Evolutionary conservation across 805 yeast genomes (phyloP).

Genomic region (Yarrowia sp.): DNA sequence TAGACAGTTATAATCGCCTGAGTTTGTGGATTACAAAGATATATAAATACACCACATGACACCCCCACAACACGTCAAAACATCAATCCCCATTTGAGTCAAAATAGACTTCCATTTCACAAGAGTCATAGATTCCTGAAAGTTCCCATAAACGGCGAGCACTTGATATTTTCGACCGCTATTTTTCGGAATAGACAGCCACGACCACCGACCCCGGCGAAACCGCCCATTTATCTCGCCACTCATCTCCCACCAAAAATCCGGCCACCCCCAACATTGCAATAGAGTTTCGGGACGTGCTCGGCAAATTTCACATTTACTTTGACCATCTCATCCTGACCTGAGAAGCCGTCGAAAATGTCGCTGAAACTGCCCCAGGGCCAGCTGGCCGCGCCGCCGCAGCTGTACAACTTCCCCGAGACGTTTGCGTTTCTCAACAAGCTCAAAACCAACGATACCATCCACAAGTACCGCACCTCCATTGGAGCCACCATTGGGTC

Average conservation of each 20-base stretch:
- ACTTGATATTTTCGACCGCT: neutral
- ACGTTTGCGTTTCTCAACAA: slow-evolving; percentile 13
- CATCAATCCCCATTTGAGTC: neutral
- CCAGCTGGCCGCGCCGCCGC: slow-evolving; percentile 15
- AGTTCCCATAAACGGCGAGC: neutral
- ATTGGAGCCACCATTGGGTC: slow-evolving; percentile 71
- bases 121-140: slow-evolving; percentile 2
- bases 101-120: slow-evolving; percentile 23
- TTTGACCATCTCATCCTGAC: slow-evolving; percentile 3
- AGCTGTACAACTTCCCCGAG: slow-evolving; percentile 31
- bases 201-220: no score
- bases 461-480: slow-evolving; percentile 56
- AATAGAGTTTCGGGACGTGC: slow-evolving; percentile 20
- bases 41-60: neutral
- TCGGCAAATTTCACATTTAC: slow-evolving; percentile 32
- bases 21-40: neutral
- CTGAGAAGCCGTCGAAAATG: slow-evolving; percentile 16
- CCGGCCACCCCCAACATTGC: neutral
- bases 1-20: neutral
- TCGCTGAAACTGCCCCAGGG: slow-evolving; percentile 27
- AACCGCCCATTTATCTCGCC: neutral
- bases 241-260: neutral
- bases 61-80: neutral
- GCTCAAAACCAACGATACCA: slow-evolving; percentile 15
- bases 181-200: neutral